Percentiles rank a stretch among this genome's conserved stretches.
Conservation (phyloP, 331 rosid species). For the Rosa hybrid region DNA sequence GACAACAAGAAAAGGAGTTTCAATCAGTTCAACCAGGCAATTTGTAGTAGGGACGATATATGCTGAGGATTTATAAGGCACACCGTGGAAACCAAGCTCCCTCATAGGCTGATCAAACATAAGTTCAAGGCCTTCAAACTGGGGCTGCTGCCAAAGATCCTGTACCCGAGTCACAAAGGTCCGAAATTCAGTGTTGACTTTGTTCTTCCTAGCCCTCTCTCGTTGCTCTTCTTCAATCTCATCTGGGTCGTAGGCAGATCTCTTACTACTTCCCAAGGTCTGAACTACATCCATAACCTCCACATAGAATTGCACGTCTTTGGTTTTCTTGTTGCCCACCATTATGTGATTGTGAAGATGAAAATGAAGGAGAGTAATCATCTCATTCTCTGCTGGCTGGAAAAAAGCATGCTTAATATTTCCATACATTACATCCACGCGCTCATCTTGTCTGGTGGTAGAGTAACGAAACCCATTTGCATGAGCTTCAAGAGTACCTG, state of each 20-base stretch:
- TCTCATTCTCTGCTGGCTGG: conserved; percentile 61
- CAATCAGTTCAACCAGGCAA: conserved; percentile 50
- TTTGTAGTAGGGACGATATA: conserved; percentile 51
- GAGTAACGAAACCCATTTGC: conserved; percentile 50
- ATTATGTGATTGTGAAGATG: conserved; percentile 57
- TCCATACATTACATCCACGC: conserved; percentile 48
- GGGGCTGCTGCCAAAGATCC: conserved; percentile 59
- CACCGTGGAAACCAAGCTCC: conserved; percentile 62
- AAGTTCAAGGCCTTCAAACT: conserved; percentile 46
- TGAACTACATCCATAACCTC: conserved; percentile 60
- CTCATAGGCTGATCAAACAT: conserved; percentile 59
- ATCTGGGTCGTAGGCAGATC: conserved; percentile 57
- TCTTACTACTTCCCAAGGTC: conserved; percentile 48
- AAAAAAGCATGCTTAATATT: conserved; percentile 57
- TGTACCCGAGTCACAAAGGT: conserved; percentile 53
- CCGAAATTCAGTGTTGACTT: conserved; percentile 51
- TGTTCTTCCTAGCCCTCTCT: conserved; percentile 55
- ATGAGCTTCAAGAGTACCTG: conserved; percentile 58
- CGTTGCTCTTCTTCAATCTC: conserved; percentile 64
- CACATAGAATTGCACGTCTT: conserved; percentile 51
- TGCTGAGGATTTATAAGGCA: conserved; percentile 55
- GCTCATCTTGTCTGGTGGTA: conserved; percentile 51
- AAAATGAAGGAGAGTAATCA: conserved; percentile 59
- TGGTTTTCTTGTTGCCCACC: conserved; percentile 60
- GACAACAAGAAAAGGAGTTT: conserved; percentile 52